Percentiles rank a stretch among this genome's conserved stretches.
phyloP scores from a whole-genome alignment of 2,329 filamentous ascomycete species.

The Epichloe typhina region DNA sequence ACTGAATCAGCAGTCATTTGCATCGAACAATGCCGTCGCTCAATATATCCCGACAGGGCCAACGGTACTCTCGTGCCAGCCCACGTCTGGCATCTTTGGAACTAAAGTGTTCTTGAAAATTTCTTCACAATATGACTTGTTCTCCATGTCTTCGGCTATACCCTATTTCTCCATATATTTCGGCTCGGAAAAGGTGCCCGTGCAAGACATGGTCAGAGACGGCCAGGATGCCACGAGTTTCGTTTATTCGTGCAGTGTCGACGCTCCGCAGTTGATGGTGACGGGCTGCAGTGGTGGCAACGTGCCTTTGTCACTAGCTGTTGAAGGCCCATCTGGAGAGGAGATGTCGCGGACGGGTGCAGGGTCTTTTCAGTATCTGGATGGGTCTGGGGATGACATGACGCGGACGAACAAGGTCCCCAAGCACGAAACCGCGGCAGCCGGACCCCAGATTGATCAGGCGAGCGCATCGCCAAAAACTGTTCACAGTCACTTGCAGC shows the following conservation, averaged over 20 bases:
- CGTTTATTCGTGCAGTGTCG: constrained; percentile 58
- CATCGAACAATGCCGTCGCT: constrained; percentile 48
- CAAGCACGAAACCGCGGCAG: constrained; percentile 25
- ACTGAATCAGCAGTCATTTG: constrained; percentile 42
- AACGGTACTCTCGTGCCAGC: constrained; percentile 57
- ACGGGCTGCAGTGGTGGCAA: constrained; percentile 35
- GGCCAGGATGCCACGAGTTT: constrained; percentile 45
- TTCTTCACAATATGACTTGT: constrained; percentile 60
- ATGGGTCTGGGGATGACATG: constrained; percentile 34
- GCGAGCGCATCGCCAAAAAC: constrained; percentile 29
- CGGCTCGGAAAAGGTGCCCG: constrained; percentile 55
- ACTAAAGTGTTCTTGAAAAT: constrained; percentile 63
- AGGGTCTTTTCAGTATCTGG: constrained; percentile 35
- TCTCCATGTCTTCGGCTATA: constrained; percentile 38
- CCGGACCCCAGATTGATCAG: constrained; percentile 24
- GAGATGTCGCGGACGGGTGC: constrained; percentile 36
- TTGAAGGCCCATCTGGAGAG: constrained; percentile 38
- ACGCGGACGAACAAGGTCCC: constrained; percentile 23
- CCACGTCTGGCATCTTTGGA: constrained; percentile 53
- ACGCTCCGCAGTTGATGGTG: constrained; percentile 50
- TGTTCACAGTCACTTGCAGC: constrained; percentile 23
- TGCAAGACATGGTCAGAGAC: constrained; percentile 48
- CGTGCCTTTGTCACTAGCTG: constrained; percentile 41
- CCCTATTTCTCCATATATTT: constrained; percentile 57
- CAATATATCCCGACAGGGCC: constrained; percentile 50